Evolutionary conservation across 306 rosid genomes (phyloP).

Genomic region (Inga laurina): DNA sequence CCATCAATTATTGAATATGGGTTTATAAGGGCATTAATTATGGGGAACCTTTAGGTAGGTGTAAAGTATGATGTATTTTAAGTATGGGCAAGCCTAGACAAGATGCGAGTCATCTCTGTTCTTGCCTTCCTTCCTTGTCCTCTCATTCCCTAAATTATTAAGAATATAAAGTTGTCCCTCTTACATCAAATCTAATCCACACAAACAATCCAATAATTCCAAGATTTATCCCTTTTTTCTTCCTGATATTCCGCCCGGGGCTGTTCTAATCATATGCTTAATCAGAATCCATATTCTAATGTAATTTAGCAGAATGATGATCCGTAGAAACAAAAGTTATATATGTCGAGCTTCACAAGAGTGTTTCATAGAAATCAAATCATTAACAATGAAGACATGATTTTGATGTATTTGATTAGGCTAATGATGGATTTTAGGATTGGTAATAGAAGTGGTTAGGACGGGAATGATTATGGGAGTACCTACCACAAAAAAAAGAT

Average conservation of each 20-base stretch:
- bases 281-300: neutral
- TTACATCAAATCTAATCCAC: neutral
- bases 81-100: constrained; percentile 27
- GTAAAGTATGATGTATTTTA: constrained; percentile 49
- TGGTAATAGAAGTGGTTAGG: neutral
- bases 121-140: neutral
- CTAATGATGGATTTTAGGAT: neutral
- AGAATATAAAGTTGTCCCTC: neutral
- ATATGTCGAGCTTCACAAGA: neutral
- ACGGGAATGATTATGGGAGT: neutral
- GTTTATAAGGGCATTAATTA: constrained; percentile 49
- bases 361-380: too few species aligned
- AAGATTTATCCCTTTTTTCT: neutral
- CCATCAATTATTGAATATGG: constrained; percentile 34
- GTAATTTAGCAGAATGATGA: neutral
- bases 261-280: neutral
- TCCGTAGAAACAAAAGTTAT: neutral
- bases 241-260: neutral
- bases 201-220: neutral
- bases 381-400: constrained; percentile 5
- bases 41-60: constrained; percentile 57
- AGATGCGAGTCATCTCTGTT: constrained; percentile 25
- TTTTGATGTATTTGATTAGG: neutral
- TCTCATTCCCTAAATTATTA: neutral
- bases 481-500: constrained; percentile 2